Evolutionary conservation across 1,284 basidiomycete genomes (phyloP).

Genomic region (Mycena citricolor): DNA sequence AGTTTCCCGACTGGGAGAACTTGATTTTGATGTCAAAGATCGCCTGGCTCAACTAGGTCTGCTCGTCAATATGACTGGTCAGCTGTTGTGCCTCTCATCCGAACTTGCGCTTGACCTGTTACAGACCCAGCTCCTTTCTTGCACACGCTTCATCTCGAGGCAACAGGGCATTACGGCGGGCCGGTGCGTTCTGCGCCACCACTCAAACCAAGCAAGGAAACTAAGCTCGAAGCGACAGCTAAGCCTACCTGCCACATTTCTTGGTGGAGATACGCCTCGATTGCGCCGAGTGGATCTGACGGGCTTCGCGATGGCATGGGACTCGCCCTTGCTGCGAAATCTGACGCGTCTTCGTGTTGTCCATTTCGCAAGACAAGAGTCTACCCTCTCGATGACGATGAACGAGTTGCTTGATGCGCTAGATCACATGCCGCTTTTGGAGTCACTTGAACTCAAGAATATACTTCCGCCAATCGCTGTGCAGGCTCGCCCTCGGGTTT

Average conservation of each 20-base stretch:
- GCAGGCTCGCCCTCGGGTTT: background rate
- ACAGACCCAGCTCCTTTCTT: conserved; percentile 16
- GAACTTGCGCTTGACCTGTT: background rate
- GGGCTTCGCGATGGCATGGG: conserved; percentile 30
- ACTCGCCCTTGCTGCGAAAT: conserved; percentile 27
- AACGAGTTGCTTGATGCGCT: conserved; percentile 29
- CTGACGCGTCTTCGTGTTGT: conserved; percentile 33
- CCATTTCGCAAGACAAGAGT: conserved; percentile 22
- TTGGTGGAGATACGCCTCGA: conserved; percentile 27
- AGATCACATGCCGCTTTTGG: conserved; percentile 31
- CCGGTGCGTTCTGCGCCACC: background rate
- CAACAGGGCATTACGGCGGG: background rate
- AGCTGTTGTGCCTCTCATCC: background rate
- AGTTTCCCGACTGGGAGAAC: conserved; percentile 24
- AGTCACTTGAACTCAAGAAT: conserved; percentile 31
- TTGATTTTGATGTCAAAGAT: conserved; percentile 23
- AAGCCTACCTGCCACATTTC: conserved; percentile 25
- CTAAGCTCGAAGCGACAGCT: conserved; percentile 11
- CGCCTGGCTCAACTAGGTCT: conserved; percentile 13
- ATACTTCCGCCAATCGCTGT: conserved; percentile 26
- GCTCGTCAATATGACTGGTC: conserved; percentile 15
- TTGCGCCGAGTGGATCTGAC: conserved; percentile 33
- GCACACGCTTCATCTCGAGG: conserved; percentile 11
- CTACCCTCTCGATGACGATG: conserved; percentile 26
- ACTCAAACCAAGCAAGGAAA: conserved; percentile 5